These are phyloP conservation scores for Diaporthe vexans DNA, from an alignment of 2,329 filamentous ascomycete genomes.

Conservation along the genomic window DNA sequence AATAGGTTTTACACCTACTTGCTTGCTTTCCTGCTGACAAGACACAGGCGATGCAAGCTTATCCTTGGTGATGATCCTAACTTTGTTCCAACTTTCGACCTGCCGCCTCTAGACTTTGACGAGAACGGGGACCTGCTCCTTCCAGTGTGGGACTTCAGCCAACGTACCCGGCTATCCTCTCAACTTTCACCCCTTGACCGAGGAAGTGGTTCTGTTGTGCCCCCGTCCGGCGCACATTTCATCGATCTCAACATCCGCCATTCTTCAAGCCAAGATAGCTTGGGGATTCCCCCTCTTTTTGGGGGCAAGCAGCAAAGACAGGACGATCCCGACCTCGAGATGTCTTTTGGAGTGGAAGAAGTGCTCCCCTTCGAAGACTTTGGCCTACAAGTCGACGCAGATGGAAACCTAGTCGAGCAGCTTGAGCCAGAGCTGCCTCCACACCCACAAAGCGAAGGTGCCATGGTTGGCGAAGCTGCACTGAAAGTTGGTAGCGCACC, in stretches of 20 bases:
- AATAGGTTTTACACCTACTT: not conserved
- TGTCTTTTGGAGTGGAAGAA: slow-evolving; percentile 56
- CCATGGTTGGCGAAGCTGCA: not conserved
- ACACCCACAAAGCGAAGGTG: slow-evolving; percentile 47
- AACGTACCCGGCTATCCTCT: slow-evolving; percentile 56
- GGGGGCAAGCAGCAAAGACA: slow-evolving; percentile 44
- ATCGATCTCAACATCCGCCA: slow-evolving; percentile 41
- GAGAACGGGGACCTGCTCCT: slow-evolving; percentile 51
- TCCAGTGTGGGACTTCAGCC: slow-evolving; percentile 50
- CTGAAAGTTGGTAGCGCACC: slow-evolving; percentile 25
- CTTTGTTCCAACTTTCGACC: slow-evolving; percentile 77
- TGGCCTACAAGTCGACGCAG: slow-evolving; percentile 64
- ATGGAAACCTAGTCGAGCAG: slow-evolving; percentile 65
- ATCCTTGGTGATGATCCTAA: slow-evolving; percentile 85
- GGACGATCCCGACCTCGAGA: slow-evolving; percentile 45
- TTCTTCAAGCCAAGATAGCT: slow-evolving; percentile 43
- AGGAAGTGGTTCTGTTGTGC: slow-evolving; percentile 49
- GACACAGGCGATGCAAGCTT: slow-evolving; percentile 78
- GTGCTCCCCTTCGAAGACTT: slow-evolving; percentile 56
- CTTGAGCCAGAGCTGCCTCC: slow-evolving; percentile 61
- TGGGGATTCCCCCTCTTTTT: slow-evolving; percentile 42
- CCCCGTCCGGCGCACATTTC: slow-evolving; percentile 45
- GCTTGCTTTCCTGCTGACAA: slow-evolving; percentile 36
- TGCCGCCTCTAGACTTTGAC: slow-evolving; percentile 70
- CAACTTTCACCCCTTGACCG: slow-evolving; percentile 61